These are phyloP conservation scores for Excoecaria cochinchinensis DNA, from an alignment of 345 rosid genomes.

Conservation along the genomic window DNA sequence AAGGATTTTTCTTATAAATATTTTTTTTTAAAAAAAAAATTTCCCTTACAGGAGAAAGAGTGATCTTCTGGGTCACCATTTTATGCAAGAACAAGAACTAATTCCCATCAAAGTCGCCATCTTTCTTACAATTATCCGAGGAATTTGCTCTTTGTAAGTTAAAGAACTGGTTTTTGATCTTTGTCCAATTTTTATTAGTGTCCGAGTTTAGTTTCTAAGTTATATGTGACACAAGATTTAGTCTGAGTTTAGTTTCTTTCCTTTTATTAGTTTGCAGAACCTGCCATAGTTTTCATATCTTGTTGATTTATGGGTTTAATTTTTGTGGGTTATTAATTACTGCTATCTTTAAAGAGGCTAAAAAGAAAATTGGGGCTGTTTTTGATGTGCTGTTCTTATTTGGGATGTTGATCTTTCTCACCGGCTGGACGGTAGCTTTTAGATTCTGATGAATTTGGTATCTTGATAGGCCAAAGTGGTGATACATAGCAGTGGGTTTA, in stretches of 20 bases:
- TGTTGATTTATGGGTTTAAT: conserved; percentile 11
- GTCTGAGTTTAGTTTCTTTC: neutral
- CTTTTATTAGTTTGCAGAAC: neutral
- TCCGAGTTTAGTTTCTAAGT: conserved; percentile 11
- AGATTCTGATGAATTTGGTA: neutral
- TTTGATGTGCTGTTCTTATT: neutral
- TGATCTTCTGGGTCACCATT: conserved; percentile 19
- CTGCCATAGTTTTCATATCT: neutral
- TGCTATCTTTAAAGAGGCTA: neutral
- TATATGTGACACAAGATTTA: neutral
- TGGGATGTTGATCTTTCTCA: neutral
- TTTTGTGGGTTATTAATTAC: conserved; percentile 5
- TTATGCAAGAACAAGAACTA: neutral
- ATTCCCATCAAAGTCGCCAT: conserved; percentile 17
- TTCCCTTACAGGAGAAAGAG: neutral
- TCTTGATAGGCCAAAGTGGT: conserved; percentile 8
- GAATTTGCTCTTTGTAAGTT: conserved; percentile 14
- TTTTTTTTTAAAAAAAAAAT: neutral
- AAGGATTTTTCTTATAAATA: neutral
- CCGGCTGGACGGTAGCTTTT: neutral
- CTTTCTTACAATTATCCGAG: conserved; percentile 2
- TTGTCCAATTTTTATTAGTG: neutral
- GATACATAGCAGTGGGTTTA: conserved; percentile 1
- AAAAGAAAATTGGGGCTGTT: neutral
- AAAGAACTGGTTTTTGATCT: neutral